Evolutionary conservation across 129 eudicot species (phyloP), one percentile per base, ranked within the genome.

Genomic region (Lactuca saligna): DNA sequence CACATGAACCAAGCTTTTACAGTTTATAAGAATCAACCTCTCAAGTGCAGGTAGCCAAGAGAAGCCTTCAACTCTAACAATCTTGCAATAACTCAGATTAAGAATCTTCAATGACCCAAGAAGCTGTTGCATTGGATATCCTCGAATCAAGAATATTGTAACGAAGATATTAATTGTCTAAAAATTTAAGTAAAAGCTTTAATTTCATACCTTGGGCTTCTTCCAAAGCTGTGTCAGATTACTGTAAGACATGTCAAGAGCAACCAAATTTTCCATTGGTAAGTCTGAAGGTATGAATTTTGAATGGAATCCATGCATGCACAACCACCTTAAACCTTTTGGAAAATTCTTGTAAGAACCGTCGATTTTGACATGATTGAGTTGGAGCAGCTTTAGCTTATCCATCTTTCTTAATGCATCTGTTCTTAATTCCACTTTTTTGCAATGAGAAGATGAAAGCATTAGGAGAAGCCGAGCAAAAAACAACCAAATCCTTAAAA

Each of bases 281-380:
- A 78, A 37, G 37, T 38, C 74, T 0, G 32, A 35, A 1, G 73
- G 73, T n/a, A 78, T 11, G 41, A 2, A 57, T 66, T 38, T 53
- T n/a, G n/a, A 25, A 3, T 42, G 50, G 49, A 58, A 65, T 50
- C 65, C 73, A 60, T 12, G 82, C 82, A 76, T 57, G 10, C 63
- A 34, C 20, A 78, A 46, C 78, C 68, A 58, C 16, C 73, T 58
- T 65, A 78, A 58, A 12, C 34, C 34, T 31, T 46, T 5, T 0
- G 82, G 82, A 55, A 78, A 78, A 12, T 65, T 20, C 12, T 57
- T 46, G 48, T 48, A 78, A 0, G 53, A 0, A 14, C 78, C 82
- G 4, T 9, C 48, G 34, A 79, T 10, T 9, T 60, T 51, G 7
- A 73, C 49, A 54, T 67, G 6, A 48, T 68, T 71, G 11, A 79